Base-by-base conservation (phyloP, 441 rosid genomes). In the Erodium moschatum region DNA sequence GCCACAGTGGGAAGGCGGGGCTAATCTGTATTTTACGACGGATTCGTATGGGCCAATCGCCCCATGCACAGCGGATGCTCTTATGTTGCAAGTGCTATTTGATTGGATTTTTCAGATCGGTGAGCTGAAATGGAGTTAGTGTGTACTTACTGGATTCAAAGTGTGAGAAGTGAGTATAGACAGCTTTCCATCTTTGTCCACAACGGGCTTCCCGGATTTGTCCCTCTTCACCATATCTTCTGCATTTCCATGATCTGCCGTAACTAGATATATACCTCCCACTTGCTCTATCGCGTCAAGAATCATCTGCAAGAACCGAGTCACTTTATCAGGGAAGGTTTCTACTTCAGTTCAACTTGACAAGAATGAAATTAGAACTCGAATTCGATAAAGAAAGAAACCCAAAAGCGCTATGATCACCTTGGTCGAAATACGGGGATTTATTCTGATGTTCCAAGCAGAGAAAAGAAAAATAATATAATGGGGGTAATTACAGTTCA, bases 211-310 rank as follows among this genome's bases (percentile, higher is more conserved):
- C n/a, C 97, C 98, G 15, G 93, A 75, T 78, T 94, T 94, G 77
- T 86, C 84, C 72, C 97, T 86, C 80, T 94, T 91, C 29, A 87
- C 97, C 97, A 94, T 94, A 79, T 89, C 98, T 80, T 94, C 97
- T 0, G 97, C 97, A 79, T 94, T 94, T 65, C 98, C 97, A 15
- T 94, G 98, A 82, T 94, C 97, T 4, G 97, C 98, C n/a, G 98
- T 94, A 33, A 94, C 85, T 10, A 94, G 90, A 67, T 82, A 94
- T 70, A 94, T 91, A 67, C 99, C 99, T 70, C 92, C 92, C 27
- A 88, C 97, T 75, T 88, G 73, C 72, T 88, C 85, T 16, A 91
- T 67, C 3, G 99, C 86, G 71, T 94, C 97, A 13, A 94, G 82
- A 65, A 91, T 91, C 66, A 83, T 85, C 99, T 94, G 90, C 78